phyloP scores from a whole-genome alignment of 306 rosid species.

The Spatholobus suberectus region DNA sequence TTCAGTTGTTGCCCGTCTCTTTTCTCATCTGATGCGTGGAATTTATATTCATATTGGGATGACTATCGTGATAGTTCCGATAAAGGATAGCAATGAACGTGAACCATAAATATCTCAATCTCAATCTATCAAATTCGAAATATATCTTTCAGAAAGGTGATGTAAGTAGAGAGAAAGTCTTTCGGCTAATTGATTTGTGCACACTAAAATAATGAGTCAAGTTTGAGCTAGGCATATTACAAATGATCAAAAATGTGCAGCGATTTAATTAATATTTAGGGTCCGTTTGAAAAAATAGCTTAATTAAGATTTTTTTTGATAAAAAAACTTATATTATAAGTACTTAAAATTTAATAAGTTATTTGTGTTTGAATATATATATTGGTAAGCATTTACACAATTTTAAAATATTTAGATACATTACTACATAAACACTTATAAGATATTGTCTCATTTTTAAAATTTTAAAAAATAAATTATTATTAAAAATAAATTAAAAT shows the following conservation, averaged over 20 bases:
- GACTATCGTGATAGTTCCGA: not conserved
- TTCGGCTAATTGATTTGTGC: not conserved
- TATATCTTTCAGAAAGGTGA: not conserved
- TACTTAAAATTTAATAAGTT: too few species aligned
- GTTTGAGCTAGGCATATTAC: not conserved
- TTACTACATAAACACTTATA: too few species aligned
- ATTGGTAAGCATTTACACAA: too few species aligned
- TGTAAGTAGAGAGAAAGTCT: not conserved
- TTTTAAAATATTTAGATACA: too few species aligned
- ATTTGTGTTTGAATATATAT: too few species aligned
- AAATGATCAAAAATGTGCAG: not conserved
- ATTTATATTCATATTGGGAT: not conserved
- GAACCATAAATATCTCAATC: constrained; percentile 31
- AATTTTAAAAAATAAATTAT: too few species aligned
- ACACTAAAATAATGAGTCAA: not conserved
- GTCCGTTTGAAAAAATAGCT: too few species aligned
- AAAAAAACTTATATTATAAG: too few species aligned
- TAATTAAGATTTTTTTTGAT: too few species aligned
- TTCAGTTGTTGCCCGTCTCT: not conserved
- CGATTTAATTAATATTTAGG: too few species aligned
- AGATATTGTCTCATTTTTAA: too few species aligned
- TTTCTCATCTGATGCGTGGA: not conserved
- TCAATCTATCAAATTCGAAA: not conserved
- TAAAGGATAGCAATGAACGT: not conserved
- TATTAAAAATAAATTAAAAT: too few species aligned